Evolutionary conservation across 2,329 filamentous ascomycete species (phyloP).

Genomic region (Botrytis sinoallii): DNA sequence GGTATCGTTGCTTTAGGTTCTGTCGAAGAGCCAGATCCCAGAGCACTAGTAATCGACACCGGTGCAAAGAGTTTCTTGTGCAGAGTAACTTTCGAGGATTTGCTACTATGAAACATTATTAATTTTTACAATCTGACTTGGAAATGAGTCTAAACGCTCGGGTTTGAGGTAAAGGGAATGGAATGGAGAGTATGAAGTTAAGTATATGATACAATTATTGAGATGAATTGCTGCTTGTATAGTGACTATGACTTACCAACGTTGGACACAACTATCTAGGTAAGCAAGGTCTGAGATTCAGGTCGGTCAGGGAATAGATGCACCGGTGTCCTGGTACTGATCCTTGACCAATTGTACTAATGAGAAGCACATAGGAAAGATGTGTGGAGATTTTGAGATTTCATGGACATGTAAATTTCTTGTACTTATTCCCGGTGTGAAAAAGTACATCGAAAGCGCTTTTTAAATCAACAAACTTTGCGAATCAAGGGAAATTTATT

Average conservation of each 20-base stretch:
- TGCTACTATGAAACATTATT: neutral
- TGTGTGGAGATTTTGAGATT: neutral
- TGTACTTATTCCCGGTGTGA: neutral
- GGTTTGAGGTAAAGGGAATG: neutral
- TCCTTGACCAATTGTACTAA: neutral
- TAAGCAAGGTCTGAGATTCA: neutral
- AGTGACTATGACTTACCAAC: neutral
- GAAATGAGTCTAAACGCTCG: fast-evolving
- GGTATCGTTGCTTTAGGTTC: neutral
- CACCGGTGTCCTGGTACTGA: neutral
- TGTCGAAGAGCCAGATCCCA: neutral
- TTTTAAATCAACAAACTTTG: neutral
- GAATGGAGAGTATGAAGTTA: neutral
- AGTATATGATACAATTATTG: neutral
- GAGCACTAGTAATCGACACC: neutral
- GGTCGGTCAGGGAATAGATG: neutral
- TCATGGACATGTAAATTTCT: neutral
- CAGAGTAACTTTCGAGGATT: neutral
- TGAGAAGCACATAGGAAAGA: neutral
- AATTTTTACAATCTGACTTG: neutral
- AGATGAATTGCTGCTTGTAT: neutral
- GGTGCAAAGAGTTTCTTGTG: neutral
- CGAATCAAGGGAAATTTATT: neutral
- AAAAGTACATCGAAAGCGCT: neutral
- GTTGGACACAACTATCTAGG: neutral